These are phyloP conservation scores for Solanum chacoense DNA, from an alignment of 305 asterid genomes.

Conservation along the genomic window DNA sequence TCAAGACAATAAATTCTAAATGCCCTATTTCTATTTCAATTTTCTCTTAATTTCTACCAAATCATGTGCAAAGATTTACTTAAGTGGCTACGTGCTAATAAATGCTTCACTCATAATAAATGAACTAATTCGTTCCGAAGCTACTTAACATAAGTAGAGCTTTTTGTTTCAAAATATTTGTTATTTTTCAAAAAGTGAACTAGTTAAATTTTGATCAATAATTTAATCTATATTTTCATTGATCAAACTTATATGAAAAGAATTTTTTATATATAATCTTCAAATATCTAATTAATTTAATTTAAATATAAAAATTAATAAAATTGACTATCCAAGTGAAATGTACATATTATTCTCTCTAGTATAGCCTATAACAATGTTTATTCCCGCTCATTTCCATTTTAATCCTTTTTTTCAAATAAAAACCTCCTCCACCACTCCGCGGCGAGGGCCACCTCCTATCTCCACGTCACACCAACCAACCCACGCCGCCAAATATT, in stretches of 20 bases:
- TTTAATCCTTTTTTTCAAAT: background rate
- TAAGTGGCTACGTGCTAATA: background rate
- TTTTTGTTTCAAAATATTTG: too few relatives aligned
- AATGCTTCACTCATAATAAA: background rate
- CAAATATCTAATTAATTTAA: background rate
- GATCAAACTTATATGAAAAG: background rate
- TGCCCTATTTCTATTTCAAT: background rate
- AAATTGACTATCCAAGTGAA: background rate
- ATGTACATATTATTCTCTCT: background rate
- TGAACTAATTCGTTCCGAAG: background rate
- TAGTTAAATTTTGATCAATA: too few relatives aligned
- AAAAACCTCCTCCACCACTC: background rate
- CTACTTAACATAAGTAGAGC: background rate
- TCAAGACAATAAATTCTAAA: background rate
- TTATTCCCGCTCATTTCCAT: background rate
- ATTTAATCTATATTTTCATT: background rate
- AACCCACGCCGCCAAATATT: background rate
- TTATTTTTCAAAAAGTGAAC: too few relatives aligned
- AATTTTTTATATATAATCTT: too few relatives aligned
- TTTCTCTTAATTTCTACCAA: background rate
- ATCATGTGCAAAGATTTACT: background rate
- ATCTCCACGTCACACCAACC: background rate
- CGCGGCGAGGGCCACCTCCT: background rate
- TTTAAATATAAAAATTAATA: background rate
- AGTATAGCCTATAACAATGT: background rate